Percentiles rank a stretch among this genome's conserved stretches.
These are phyloP conservation scores for Colletotrichum tropicicola DNA, from an alignment of 2,329 filamentous ascomycete genomes.

Conservation along the genomic window DNA sequence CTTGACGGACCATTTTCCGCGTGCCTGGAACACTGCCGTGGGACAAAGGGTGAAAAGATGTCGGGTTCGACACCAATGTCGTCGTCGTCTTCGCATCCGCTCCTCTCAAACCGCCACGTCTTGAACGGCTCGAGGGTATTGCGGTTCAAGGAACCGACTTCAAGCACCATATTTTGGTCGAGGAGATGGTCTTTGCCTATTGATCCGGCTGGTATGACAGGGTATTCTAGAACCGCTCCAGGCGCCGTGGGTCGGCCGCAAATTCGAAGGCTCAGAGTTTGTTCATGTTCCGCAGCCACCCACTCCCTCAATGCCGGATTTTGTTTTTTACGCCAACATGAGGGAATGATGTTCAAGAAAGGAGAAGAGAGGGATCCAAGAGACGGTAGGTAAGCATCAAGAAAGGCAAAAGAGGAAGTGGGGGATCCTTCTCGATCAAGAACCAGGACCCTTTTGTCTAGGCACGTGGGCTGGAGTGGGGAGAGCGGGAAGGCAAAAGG, in stretches of 20 bases:
- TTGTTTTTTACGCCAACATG: background rate
- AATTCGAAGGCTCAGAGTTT: background rate
- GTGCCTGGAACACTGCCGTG: conserved; percentile 3
- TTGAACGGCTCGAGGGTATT: conserved; percentile 18
- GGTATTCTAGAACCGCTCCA: background rate
- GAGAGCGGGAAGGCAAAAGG: conserved; percentile 8
- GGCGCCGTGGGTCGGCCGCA: background rate
- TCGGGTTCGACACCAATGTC: background rate
- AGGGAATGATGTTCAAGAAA: background rate
- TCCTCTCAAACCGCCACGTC: conserved; percentile 3
- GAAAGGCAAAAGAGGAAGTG: background rate
- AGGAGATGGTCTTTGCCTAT: background rate
- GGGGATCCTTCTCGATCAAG: background rate
- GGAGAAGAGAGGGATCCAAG: background rate
- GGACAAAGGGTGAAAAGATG: background rate
- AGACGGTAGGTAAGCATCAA: background rate
- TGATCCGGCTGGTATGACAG: background rate
- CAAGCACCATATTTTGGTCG: conserved; percentile 20
- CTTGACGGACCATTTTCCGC: background rate
- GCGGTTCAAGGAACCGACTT: conserved; percentile 22
- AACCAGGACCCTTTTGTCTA: background rate
- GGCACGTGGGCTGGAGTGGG: conserved; percentile 3
- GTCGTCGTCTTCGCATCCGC: background rate
- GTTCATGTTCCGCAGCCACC: conserved; percentile 13
- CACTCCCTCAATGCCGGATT: background rate